Percentiles rank a stretch among this genome's conserved stretches.
Evolutionary conservation across 192 early-diverging fungal genomes (phyloP).

Genomic region (Backusella morwellensis): DNA sequence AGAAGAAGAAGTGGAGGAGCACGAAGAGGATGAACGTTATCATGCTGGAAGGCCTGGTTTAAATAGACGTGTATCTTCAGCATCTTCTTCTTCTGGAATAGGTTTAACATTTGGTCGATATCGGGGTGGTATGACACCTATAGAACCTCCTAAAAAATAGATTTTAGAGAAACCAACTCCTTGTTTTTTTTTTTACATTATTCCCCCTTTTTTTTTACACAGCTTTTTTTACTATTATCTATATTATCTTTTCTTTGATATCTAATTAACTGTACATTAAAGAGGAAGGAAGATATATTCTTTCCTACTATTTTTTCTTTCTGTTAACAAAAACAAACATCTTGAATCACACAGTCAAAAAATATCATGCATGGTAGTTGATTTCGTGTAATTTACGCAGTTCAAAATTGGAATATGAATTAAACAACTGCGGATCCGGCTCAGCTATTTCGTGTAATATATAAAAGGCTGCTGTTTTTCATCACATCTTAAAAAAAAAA

Average conservation of each 20-base stretch:
- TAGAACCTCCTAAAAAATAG: conserved; percentile 9
- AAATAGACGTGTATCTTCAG: conserved; percentile 1
- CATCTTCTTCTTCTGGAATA: conserved; percentile 17
- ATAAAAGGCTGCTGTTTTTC: background rate
- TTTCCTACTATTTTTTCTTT: too few species aligned
- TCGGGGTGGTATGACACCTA: conserved; percentile 8
- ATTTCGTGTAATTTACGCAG: background rate
- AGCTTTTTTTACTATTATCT: background rate
- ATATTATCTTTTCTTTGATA: background rate
- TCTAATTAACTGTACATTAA: background rate
- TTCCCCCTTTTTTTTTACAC: background rate
- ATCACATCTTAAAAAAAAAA: background rate
- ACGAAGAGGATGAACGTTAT: background rate
- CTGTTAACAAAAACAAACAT: too few species aligned
- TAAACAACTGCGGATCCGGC: background rate
- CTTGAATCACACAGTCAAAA: too few species aligned
- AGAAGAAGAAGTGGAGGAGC: background rate
- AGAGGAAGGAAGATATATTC: background rate
- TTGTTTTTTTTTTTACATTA: background rate
- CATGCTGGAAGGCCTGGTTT: background rate
- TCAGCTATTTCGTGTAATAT: background rate
- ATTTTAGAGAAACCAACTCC: background rate
- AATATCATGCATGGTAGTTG: background rate
- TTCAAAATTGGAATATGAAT: background rate
- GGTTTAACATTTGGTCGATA: conserved; percentile 13